phyloP scores from a whole-genome alignment of 768 basidiomycete species.

The Amanita muscaria region DNA sequence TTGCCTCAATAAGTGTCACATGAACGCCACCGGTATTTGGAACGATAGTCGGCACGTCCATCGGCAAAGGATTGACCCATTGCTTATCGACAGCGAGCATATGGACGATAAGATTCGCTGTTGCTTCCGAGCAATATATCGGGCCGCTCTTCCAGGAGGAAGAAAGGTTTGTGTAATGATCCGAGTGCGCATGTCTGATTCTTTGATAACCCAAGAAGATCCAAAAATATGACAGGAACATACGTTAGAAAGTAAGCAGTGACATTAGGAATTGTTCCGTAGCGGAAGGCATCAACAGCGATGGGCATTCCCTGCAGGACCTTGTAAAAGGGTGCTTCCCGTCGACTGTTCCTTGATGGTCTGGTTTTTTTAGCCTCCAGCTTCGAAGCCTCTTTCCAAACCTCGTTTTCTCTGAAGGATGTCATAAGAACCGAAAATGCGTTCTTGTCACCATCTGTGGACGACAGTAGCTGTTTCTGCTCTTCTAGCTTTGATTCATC shows the following conservation, averaged over 20 bases:
- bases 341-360: conserved; percentile 39
- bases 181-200: conserved; percentile 87
- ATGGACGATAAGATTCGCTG: conserved; percentile 85
- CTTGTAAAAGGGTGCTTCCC: conserved; percentile 93
- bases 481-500: too few species aligned
- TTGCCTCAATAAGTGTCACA: conserved; percentile 95
- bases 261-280: conserved; percentile 83
- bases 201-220: conserved; percentile 10
- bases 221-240: conserved; percentile 8
- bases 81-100: conserved; percentile 84
- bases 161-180: conserved; percentile 91
- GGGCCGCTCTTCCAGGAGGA: conserved; percentile 85
- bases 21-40: conserved; percentile 79
- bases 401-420: conserved; percentile 69
- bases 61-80: conserved; percentile 84
- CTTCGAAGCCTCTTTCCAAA: conserved; percentile 74
- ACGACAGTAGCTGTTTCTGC: too few species aligned
- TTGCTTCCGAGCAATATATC: conserved; percentile 93
- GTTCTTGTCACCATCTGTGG: conserved; percentile 14
- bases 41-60: conserved; percentile 65
- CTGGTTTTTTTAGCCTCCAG: conserved; percentile 41
- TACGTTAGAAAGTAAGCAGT: conserved; percentile 91
- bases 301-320: conserved; percentile 95
- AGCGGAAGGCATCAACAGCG: conserved; percentile 95
- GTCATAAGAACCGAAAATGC: conserved; percentile 85